Evolutionary conservation across 2,329 filamentous ascomycete genomes (phyloP).

Genomic region (Fusarium virguliforme): DNA sequence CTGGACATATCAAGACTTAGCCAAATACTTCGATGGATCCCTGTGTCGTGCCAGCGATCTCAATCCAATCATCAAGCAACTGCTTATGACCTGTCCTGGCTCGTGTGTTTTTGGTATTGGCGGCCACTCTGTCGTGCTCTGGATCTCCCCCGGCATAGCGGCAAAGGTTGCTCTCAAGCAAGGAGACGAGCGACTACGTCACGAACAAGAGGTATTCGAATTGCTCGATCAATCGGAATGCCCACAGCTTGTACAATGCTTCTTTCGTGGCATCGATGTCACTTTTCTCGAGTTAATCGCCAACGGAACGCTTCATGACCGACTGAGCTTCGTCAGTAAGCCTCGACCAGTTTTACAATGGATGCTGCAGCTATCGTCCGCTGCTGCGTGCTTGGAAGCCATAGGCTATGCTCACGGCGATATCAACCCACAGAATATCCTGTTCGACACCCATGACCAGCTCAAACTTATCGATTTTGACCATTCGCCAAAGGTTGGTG

Average conservation of each 20-base stretch:
- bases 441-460: constrained; percentile 35
- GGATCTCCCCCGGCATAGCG: constrained; percentile 34
- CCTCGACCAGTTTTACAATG: constrained; percentile 28
- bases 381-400: constrained; percentile 32
- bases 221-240: constrained; percentile 26
- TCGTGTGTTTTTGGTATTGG: constrained; percentile 36
- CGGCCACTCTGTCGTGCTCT: constrained; percentile 40
- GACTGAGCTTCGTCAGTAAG: constrained; percentile 25
- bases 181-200: constrained; percentile 32
- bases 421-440: constrained; percentile 43
- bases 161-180: constrained; percentile 38
- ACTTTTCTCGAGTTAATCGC: constrained; percentile 36
- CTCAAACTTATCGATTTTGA: constrained; percentile 44
- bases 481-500: constrained; percentile 25
- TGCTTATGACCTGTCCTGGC: constrained; percentile 26
- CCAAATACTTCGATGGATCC: not conserved
- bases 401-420: constrained; percentile 39
- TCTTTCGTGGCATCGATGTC: constrained; percentile 29
- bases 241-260: constrained; percentile 30
- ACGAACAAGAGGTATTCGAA: constrained; percentile 39
- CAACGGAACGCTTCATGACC: constrained; percentile 35
- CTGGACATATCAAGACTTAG: not conserved
- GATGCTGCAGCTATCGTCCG: constrained; percentile 36
- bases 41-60: not conserved
- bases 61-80: not conserved